phyloP scores from a whole-genome alignment of 2,329 filamentous ascomycete genomes.

The Sordariomycetes sp. region DNA sequence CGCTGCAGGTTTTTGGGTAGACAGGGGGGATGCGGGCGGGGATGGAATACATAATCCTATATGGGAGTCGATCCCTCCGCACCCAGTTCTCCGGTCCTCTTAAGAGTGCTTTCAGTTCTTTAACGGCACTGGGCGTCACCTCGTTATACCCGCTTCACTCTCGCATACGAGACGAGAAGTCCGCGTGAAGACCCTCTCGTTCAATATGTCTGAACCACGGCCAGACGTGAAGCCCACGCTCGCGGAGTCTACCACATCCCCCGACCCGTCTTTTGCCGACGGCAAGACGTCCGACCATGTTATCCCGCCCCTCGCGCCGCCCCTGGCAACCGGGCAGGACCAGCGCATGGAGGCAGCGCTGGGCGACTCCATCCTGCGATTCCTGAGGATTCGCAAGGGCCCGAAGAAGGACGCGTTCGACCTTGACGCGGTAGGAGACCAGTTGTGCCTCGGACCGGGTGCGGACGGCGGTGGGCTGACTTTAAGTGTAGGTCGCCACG shows the following conservation, averaged over 20 bases:
- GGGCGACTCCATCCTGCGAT: slow-evolving; percentile 20
- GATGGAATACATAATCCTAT: background rate
- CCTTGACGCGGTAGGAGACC: slow-evolving; percentile 15
- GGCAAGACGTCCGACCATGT: background rate
- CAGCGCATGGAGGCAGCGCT: slow-evolving; percentile 19
- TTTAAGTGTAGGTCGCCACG: slow-evolving; percentile 16
- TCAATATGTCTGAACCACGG: background rate
- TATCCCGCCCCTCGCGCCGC: slow-evolving; percentile 3
- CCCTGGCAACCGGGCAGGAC: slow-evolving; percentile 14
- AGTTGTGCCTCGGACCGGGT: background rate
- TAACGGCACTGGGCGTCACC: background rate
- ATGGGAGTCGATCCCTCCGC: background rate
- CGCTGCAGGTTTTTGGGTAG: background rate
- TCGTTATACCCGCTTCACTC: background rate
- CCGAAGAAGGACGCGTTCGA: slow-evolving; percentile 15
- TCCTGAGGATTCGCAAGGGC: slow-evolving; percentile 19
- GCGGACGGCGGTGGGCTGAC: slow-evolving; percentile 7
- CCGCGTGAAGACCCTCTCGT: background rate
- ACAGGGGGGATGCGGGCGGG: background rate
- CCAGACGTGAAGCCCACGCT: background rate
- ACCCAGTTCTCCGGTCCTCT: background rate
- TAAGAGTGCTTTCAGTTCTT: background rate
- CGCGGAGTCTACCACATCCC: background rate
- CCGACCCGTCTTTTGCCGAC: background rate
- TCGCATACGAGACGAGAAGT: background rate